Conservation (phyloP, 2,329 filamentous ascomycete genomes). For the Tricladium varicosporioides region DNA sequence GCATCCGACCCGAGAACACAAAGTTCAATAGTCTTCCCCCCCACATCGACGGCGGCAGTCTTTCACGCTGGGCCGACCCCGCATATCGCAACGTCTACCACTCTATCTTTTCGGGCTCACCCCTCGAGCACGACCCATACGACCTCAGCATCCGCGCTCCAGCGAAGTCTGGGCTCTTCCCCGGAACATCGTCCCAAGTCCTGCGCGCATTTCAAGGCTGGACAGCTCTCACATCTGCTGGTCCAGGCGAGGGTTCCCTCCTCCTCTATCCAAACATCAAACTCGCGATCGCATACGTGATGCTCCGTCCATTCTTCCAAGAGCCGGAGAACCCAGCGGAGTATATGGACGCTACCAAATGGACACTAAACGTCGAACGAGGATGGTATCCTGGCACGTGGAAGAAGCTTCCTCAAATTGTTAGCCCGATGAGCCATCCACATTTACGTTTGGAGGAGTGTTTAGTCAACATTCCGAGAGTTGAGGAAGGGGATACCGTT, state of each 20-base stretch:
- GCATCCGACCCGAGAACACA: constrained; percentile 39
- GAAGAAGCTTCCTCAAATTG: constrained; percentile 35
- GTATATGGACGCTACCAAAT: constrained; percentile 37
- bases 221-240: constrained; percentile 40
- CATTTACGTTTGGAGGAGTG: constrained; percentile 39
- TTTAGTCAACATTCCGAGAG: constrained; percentile 38
- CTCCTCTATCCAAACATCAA: constrained; percentile 41
- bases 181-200: constrained; percentile 37
- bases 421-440: constrained; percentile 38
- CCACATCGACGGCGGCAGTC: constrained; percentile 43
- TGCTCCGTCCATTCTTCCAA: constrained; percentile 42
- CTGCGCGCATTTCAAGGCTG: constrained; percentile 42
- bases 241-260: constrained; percentile 37
- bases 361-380: constrained; percentile 34
- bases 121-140: constrained; percentile 38
- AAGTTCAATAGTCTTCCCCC: constrained; percentile 41
- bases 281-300: constrained; percentile 38
- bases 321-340: constrained; percentile 33
- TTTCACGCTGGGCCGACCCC: constrained; percentile 43
- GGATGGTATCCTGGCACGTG: constrained; percentile 40
- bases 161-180: constrained; percentile 37
- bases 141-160: constrained; percentile 36
- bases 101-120: constrained; percentile 37
- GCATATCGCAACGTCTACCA: constrained; percentile 39
- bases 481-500: constrained; percentile 40